Percentiles rank a stretch among this genome's conserved stretches.
Evolutionary conservation across 345 rosid species (phyloP).

Genomic region (Arabis hirsuta): DNA sequence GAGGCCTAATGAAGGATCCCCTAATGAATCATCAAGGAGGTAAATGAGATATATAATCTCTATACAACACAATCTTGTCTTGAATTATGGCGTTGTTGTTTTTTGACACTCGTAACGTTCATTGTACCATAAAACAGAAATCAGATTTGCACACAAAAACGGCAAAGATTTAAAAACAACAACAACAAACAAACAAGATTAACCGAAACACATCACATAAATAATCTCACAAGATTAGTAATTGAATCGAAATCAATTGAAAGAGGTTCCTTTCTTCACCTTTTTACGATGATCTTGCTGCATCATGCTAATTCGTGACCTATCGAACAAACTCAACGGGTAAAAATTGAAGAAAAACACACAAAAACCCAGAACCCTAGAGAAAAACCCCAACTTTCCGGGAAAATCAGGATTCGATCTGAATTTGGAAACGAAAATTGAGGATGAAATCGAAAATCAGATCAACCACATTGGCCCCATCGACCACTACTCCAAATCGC

Average conservation of each 20-base stretch:
- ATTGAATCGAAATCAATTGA: not conserved
- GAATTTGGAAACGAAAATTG: constrained; percentile 14
- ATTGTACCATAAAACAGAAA: not conserved
- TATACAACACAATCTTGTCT: constrained; percentile 3
- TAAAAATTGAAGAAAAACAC: not conserved
- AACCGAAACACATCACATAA: constrained; percentile 21
- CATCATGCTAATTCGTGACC: constrained; percentile 47
- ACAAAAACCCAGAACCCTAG: constrained; percentile 5
- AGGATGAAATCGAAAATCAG: constrained; percentile 8
- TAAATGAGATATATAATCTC: not conserved
- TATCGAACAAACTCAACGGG: not conserved
- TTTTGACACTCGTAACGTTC: constrained; percentile 32
- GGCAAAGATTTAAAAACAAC: constrained; percentile 11
- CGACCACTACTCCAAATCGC: constrained; percentile 67
- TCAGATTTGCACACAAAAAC: constrained; percentile 18
- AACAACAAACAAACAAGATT: constrained; percentile 6
- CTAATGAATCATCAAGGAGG: not conserved
- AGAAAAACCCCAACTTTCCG: not conserved
- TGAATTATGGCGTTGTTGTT: constrained; percentile 27
- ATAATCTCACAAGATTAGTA: constrained; percentile 7
- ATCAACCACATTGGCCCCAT: constrained; percentile 90
- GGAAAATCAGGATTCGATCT: constrained; percentile 20
- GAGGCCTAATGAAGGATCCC: too few species aligned
- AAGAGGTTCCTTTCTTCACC: constrained; percentile 46
- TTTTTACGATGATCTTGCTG: constrained; percentile 86